Conservation (phyloP, 1,139 yeast species). For the Lodderomyces metapsilosis region DNA sequence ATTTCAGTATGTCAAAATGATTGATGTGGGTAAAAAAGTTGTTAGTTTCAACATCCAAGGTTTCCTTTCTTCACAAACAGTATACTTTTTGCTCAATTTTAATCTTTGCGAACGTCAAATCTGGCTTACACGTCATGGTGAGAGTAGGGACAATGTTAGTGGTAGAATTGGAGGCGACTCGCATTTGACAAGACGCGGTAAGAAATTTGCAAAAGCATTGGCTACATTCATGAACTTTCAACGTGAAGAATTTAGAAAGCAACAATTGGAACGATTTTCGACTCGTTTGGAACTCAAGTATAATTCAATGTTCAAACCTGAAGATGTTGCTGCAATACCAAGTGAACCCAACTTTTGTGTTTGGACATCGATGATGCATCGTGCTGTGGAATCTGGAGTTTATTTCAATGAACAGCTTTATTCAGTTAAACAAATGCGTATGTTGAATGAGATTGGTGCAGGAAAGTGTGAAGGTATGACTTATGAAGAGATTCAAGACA, state of each 20-base stretch:
- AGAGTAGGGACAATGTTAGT: constrained; percentile 74
- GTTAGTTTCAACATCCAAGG: constrained; percentile 92
- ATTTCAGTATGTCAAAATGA: constrained; percentile 90
- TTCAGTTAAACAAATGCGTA: constrained; percentile 84
- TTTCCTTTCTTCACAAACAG: constrained; percentile 88
- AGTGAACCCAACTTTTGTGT: constrained; percentile 76
- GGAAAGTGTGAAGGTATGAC: constrained; percentile 94
- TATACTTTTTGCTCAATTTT: constrained; percentile 85
- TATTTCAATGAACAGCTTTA: constrained; percentile 70
- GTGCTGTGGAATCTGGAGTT: constrained; percentile 78
- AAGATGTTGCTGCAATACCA: constrained; percentile 36
- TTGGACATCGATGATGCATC: constrained; percentile 85
- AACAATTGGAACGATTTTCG: constrained; percentile 57
- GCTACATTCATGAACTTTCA: constrained; percentile 73
- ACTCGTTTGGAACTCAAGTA: constrained; percentile 43
- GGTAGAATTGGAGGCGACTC: constrained; percentile 95
- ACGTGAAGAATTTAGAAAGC: constrained; percentile 64
- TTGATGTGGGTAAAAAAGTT: constrained; percentile 91
- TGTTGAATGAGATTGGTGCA: constrained; percentile 91
- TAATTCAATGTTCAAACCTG: constrained; percentile 28
- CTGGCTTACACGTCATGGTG: constrained; percentile 96
- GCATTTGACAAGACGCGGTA: constrained; percentile 73
- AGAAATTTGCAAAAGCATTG: constrained; percentile 67
- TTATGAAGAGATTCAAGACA: constrained; percentile 70
- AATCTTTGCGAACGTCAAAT: constrained; percentile 88